Percentiles rank a stretch among this genome's conserved stretches.
Evolutionary conservation across 352 stramenopile species (phyloP).

Genomic region (Globisporangium alternatum): DNA sequence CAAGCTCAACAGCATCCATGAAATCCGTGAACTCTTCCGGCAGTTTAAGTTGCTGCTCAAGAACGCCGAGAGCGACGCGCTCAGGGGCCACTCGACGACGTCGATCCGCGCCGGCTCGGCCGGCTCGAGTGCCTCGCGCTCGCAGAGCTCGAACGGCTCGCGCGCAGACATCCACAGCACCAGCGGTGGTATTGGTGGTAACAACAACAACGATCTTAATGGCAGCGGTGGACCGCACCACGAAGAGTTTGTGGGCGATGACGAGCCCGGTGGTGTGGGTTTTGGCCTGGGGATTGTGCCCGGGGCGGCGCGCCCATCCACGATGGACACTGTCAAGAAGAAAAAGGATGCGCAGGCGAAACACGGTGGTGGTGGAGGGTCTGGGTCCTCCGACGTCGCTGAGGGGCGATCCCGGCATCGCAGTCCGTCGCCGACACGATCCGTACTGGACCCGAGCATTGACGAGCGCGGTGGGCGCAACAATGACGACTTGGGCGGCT

Average conservation of each 20-base stretch:
- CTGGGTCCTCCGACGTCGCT: not conserved
- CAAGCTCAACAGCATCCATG: constrained; percentile 78
- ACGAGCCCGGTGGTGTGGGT: constrained; percentile 45
- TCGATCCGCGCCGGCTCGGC: constrained; percentile 44
- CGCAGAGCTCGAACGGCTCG: constrained; percentile 48
- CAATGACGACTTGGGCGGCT: constrained; percentile 24
- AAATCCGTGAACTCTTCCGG: constrained; percentile 91
- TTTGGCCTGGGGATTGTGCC: constrained; percentile 62
- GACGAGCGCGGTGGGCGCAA: constrained; percentile 10
- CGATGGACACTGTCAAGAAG: constrained; percentile 57
- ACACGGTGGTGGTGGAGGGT: constrained; percentile 5
- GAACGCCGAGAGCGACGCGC: constrained; percentile 35
- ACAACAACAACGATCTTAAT: constrained; percentile 16
- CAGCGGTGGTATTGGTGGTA: constrained; percentile 13
- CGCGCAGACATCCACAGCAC: constrained; percentile 34
- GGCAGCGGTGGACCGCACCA: constrained; percentile 9
- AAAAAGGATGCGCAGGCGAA: constrained; percentile 18
- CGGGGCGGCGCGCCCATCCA: constrained; percentile 51
- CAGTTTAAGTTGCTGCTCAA: constrained; percentile 89
- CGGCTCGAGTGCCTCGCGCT: constrained; percentile 45
- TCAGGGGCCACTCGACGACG: constrained; percentile 15
- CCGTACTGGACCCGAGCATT: constrained; percentile 14
- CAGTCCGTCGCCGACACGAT: constrained; percentile 36
- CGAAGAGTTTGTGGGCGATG: constrained; percentile 54
- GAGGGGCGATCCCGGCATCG: constrained; percentile 20